Percentiles rank a stretch among this genome's conserved stretches.
Evolutionary conservation across 805 yeast species (phyloP).

Genomic region (Lipomyces sp.): DNA sequence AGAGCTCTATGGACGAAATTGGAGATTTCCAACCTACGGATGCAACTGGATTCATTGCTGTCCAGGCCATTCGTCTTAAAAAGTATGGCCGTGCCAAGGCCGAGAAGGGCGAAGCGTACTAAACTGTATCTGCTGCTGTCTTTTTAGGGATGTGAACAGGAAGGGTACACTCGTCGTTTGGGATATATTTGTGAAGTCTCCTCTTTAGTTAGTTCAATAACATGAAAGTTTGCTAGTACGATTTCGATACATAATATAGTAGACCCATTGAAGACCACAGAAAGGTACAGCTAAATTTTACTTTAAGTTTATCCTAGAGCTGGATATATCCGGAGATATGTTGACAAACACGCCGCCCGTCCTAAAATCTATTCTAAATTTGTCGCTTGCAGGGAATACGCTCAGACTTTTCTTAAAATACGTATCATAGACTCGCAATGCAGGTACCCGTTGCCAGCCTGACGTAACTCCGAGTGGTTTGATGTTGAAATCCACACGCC

Average conservation of each 20-base stretch:
- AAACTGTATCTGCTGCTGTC: constrained; percentile 22
- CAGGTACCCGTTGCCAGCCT: constrained; percentile 48
- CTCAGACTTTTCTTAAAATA: constrained; percentile 64
- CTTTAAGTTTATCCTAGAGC: not conserved
- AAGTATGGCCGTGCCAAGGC: constrained; percentile 95
- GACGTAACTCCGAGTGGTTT: constrained; percentile 33
- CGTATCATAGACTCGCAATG: constrained; percentile 62
- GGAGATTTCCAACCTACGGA: constrained; percentile 97
- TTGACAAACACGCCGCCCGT: constrained; percentile 24
- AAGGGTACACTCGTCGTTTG: too few species aligned
- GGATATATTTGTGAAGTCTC: too few species aligned
- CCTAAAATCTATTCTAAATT: constrained; percentile 27
- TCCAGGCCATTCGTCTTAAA: constrained; percentile 96
- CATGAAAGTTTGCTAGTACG: not conserved
- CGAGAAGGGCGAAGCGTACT: constrained; percentile 57
- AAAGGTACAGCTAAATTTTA: too few species aligned
- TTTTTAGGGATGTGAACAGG: too few species aligned
- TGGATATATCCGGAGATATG: constrained; percentile 8
- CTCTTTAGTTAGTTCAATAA: not conserved
- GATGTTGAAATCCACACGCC: constrained; percentile 34
- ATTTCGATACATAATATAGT: not conserved
- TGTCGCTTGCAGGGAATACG: constrained; percentile 44
- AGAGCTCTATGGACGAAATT: constrained; percentile 98
- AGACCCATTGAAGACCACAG: too few species aligned
- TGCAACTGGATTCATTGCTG: constrained; percentile 95